phyloP scores from a whole-genome alignment of 225 moss, liverwort and hornwort species.

The Marchantia polymorpha region DNA sequence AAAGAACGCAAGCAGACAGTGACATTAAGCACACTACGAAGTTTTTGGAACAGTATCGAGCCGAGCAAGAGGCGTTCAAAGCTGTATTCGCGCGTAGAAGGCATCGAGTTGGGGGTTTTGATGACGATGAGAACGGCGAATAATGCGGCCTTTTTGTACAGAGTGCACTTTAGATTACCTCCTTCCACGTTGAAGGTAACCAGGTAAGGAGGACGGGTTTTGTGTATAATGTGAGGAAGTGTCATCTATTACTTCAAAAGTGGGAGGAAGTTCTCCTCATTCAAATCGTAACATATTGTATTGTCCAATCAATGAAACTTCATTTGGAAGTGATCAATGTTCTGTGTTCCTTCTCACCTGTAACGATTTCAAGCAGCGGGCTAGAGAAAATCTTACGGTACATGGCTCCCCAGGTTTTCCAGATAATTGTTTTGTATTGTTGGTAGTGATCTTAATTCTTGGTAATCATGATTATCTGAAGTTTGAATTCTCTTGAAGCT shows the following conservation, averaged over 20 bases:
- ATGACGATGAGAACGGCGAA: constrained; percentile 28
- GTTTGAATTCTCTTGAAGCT: no score
- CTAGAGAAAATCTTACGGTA: neutral
- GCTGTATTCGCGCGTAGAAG: constrained; percentile 35
- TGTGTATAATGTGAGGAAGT: constrained; percentile 7
- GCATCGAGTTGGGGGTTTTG: constrained; percentile 20
- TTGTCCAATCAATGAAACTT: neutral
- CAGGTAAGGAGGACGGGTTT: neutral
- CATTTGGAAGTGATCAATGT: neutral
- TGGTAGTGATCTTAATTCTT: no score
- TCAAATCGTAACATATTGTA: neutral
- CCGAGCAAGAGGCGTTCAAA: constrained; percentile 42
- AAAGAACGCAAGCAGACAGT: constrained; percentile 2
- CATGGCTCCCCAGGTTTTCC: no score
- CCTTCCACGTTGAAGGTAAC: neutral
- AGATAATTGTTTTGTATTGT: no score
- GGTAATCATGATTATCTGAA: no score
- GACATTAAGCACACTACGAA: constrained; percentile 22
- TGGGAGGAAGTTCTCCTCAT: neutral
- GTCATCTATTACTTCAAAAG: neutral
- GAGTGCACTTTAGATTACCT: neutral
- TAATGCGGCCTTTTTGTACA: constrained; percentile 17
- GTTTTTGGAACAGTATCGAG: constrained; percentile 40
- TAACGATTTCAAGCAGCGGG: neutral
- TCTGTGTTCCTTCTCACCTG: neutral